Conservation (phyloP, 306 rosid species). For the Bauhinia variegata region DNA sequence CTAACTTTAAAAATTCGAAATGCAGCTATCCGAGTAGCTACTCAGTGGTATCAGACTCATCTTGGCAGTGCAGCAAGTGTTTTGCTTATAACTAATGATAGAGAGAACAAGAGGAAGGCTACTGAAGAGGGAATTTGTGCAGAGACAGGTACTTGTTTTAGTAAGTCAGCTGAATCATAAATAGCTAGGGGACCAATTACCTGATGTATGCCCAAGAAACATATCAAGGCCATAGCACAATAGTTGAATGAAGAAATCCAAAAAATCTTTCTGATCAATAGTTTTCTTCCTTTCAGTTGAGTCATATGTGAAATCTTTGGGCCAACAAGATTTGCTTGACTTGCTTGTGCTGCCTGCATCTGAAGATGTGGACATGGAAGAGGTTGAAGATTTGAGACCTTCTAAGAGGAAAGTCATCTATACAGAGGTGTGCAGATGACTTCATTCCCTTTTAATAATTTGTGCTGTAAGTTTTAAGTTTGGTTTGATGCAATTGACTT, state of each 20-base stretch:
- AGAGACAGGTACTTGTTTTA: constrained; percentile 72
- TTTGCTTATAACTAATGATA: constrained; percentile 89
- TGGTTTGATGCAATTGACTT: constrained; percentile 21
- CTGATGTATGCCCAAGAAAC: constrained; percentile 14
- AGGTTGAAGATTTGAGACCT: constrained; percentile 87
- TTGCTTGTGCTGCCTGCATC: constrained; percentile 80
- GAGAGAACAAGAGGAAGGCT: constrained; percentile 89
- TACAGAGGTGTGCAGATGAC: constrained; percentile 58
- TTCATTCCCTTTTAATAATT: constrained; percentile 15
- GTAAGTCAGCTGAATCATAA: constrained; percentile 31
- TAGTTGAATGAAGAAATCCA: constrained; percentile 7
- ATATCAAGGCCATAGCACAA: constrained; percentile 6
- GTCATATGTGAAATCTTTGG: constrained; percentile 83
- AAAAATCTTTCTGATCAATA: constrained; percentile 29
- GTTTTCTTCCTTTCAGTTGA: constrained; percentile 67
- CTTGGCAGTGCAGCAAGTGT: constrained; percentile 72
- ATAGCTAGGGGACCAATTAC: neutral
- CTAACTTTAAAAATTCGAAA: constrained; percentile 40
- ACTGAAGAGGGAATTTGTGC: constrained; percentile 86
- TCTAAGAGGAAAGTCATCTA: constrained; percentile 84
- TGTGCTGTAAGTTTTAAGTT: constrained; percentile 16
- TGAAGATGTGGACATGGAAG: constrained; percentile 79
- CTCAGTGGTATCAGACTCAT: constrained; percentile 96
- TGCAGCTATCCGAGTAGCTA: constrained; percentile 92
- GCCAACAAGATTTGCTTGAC: constrained; percentile 82